These are phyloP conservation scores for Helotiales sp. DNA, from an alignment of 2,329 filamentous ascomycete species.

Conservation along the genomic window DNA sequence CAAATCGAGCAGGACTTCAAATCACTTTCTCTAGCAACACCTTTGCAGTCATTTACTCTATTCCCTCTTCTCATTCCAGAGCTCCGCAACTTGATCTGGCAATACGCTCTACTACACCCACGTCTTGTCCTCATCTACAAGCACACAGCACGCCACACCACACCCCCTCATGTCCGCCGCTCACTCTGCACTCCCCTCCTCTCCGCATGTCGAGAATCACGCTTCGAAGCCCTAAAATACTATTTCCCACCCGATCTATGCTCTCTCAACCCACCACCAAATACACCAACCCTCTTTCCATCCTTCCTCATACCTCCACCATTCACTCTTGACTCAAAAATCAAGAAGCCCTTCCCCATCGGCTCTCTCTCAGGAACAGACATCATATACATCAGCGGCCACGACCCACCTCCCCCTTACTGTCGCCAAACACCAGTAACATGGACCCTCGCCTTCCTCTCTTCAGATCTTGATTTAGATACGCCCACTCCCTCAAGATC, in stretches of 20 bases:
- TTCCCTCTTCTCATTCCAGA: constrained; percentile 13
- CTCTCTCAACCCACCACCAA: background rate
- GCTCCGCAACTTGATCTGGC: constrained; percentile 10
- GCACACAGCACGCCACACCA: constrained; percentile 1
- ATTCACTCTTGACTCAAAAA: background rate
- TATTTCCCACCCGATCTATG: constrained; percentile 1
- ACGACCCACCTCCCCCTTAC: background rate
- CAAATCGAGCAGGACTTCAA: no score
- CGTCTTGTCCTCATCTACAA: constrained; percentile 14
- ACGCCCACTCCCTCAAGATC: background rate
- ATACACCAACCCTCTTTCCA: background rate
- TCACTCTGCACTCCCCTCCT: constrained; percentile 6
- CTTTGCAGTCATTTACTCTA: constrained; percentile 8
- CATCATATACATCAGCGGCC: constrained; percentile 14
- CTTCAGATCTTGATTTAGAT: constrained; percentile 1
- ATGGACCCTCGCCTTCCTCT: constrained; percentile 8
- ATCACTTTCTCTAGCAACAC: background rate
- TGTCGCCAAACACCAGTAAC: constrained; percentile 5
- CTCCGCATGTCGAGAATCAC: constrained; percentile 8
- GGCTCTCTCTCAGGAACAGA: constrained; percentile 15
- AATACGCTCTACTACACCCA: constrained; percentile 7
- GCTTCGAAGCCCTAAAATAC: constrained; percentile 9
- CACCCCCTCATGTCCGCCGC: background rate
- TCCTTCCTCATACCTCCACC: background rate
- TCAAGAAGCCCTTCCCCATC: background rate